These are phyloP conservation scores for Amphibolis antarctica DNA, from an alignment of 106 monocot genomes.

Conservation along the genomic window DNA sequence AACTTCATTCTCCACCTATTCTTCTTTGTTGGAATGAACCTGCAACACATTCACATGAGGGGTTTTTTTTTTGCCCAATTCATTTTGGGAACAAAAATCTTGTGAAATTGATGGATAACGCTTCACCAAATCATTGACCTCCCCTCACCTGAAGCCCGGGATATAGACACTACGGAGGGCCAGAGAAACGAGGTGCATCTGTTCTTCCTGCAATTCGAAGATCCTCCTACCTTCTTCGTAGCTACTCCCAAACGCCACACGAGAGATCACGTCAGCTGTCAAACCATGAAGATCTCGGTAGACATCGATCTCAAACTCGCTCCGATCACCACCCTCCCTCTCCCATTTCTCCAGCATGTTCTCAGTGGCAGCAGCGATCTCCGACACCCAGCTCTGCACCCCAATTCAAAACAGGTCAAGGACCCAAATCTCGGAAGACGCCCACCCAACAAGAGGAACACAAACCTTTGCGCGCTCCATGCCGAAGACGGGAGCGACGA, in stretches of 20 bases:
- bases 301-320: constrained; percentile 67
- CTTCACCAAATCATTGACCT: too few relatives aligned
- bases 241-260: constrained; percentile 73
- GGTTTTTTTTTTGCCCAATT: too few relatives aligned
- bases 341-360: constrained; percentile 57
- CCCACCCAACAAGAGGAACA: neutral
- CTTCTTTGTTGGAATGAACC: constrained; percentile 16
- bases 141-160: constrained; percentile 63
- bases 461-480: constrained; percentile 69
- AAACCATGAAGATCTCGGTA: constrained; percentile 49
- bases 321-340: neutral
- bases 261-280: constrained; percentile 54
- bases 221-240: constrained; percentile 57
- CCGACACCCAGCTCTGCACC: constrained; percentile 54
- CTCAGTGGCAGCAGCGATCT: constrained; percentile 32
- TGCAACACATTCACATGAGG: constrained; percentile 30
- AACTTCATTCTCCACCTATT: constrained; percentile 38
- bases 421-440: neutral
- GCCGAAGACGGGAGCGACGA: constrained; percentile 58
- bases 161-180: constrained; percentile 55
- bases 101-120: too few relatives aligned
- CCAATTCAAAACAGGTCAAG: neutral
- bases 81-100: too few relatives aligned
- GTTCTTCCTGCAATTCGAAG: constrained; percentile 70
- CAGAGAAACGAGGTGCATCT: constrained; percentile 45